Evolutionary conservation across 2,329 filamentous ascomycete genomes (phyloP), one percentile per base, ranked within the genome.

Genomic region (Juglanconis sp.): DNA sequence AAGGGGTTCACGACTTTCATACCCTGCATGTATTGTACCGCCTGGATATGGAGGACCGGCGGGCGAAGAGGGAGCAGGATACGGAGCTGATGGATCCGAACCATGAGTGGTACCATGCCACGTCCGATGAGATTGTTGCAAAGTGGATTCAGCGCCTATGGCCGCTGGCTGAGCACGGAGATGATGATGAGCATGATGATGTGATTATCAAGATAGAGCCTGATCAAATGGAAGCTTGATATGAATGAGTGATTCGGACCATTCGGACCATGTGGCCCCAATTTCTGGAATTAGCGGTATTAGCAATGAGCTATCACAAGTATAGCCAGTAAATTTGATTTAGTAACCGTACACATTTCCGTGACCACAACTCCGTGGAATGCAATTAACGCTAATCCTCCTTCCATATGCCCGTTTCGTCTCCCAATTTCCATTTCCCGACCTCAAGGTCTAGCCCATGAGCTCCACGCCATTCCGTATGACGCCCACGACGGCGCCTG

Each of bases 401-500:
- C 36, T 10, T 17, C 31, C 38, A 46, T 9, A 48, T 51, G 32
- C 40, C 24, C 56, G 10, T 34, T 15, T 42, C 4, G 17, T 30
- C 9, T 10, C 32, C n/a, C 31, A 13, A 24, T 9, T 35, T 5
- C 9, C 31, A n/a, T n/a, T 5, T 35, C 7, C 15, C 36, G 5
- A 32, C 48, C 40, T 3, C 35, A 38, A 10, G 13, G 3, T 11
- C 54, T 32, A 67, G 5, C 63, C 68, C 74, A 77, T 78, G 67
- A 98, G 76, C 72, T 96, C 94, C 35, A 91, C 93, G 0, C 95
- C 95, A 59, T 85, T 89, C 63, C 95, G 82, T 47, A 99, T 85
- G 5, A 96, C 91, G 1, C 94, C 95, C 10, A 98, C 91, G 50
- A 97, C 81, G 0, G 93, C 95, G 6, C 95, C 94, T 0, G 95